Evolutionary conservation across 2,329 filamentous ascomycete species (phyloP).

Genomic region (Colletotrichum karsti): DNA sequence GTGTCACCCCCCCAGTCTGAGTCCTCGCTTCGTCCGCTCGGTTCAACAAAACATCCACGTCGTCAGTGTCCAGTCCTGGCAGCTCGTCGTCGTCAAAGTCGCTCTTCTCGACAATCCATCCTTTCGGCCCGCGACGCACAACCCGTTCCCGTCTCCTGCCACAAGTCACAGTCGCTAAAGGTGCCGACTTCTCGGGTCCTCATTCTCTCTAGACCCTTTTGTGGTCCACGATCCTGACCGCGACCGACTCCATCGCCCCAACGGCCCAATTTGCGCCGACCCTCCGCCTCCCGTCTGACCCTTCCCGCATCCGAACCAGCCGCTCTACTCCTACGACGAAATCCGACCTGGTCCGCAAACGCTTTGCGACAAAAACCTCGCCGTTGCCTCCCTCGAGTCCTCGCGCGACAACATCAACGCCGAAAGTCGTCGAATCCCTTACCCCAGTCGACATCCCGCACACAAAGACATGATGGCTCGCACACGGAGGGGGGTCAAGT

Average conservation of each 20-base stretch:
- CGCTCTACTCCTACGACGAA: background rate
- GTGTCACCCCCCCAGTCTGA: background rate
- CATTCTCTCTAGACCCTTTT: background rate
- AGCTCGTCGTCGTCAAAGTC: constrained; percentile 9
- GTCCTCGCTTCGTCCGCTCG: background rate
- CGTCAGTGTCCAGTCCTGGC: background rate
- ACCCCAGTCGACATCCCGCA: background rate
- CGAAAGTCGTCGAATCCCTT: background rate
- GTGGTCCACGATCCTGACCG: background rate
- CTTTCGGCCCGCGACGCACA: background rate
- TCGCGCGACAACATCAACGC: background rate
- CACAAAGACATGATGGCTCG: constrained; percentile 40
- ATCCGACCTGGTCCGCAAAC: background rate
- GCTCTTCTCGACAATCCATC: background rate
- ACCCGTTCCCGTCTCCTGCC: background rate
- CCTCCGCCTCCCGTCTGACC: constrained; percentile 12
- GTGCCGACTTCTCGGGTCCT: background rate
- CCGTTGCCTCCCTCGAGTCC: background rate
- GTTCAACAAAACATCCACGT: background rate
- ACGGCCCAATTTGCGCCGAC: constrained; percentile 27
- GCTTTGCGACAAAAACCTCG: background rate
- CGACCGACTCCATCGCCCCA: background rate
- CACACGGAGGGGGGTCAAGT: constrained; percentile 61
- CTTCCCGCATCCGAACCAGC: constrained; percentile 26
- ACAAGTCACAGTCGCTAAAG: constrained; percentile 2